Base-by-base conservation (phyloP, 1,284 basidiomycete genomes). In the Cystobasidiaceae sp. region DNA sequence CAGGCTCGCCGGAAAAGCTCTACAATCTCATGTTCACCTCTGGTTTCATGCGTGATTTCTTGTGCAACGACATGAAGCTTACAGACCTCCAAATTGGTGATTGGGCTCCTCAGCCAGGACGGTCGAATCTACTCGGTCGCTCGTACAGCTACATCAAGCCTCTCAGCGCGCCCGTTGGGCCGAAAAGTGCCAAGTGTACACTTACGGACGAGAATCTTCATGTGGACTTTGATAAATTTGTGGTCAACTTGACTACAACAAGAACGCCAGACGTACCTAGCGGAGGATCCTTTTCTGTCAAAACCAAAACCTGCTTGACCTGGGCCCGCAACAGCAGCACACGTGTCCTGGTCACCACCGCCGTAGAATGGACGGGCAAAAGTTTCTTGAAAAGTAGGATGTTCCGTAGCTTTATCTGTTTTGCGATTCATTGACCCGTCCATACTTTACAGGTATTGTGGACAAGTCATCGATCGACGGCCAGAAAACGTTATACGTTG, bases 121-220 rank as follows among this genome's bases (percentile, higher is more conserved):
- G 82, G n/a, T 84, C 86, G 43, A 82, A 86, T 67, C 81, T 89
- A 50, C 83, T 96, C 4, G 81, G 85, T 19, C 84, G 94, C 15
- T 87, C 89, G 67, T 90, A 94, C 83, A 89, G 90, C 21, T 98
- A 97, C 78, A 93, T 97, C 78, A 97, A 96, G 76, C 93, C 93
- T 0, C 81, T 99, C 43, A 86, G 84, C 68, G 93, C 84, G 0
- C 85, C 86, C 39, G 85, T 99, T 33, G 94, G 94, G 0, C 94
- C 94, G 0, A 94, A 87, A 77, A 89, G 91, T 76, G 93, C 94
- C 9, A 94, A 93, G 48, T 98, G 96, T 78, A 86, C 94, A 77
- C 85, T 97, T 66, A 82, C 82, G 39, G 94, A 98, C 73, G 90
- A 94, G 77, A 86, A 84, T 63, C 79, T 86, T 37, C 82, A 88